Conservation (phyloP, 2,329 filamentous ascomycete species). For the Bipolaris victoriae region DNA sequence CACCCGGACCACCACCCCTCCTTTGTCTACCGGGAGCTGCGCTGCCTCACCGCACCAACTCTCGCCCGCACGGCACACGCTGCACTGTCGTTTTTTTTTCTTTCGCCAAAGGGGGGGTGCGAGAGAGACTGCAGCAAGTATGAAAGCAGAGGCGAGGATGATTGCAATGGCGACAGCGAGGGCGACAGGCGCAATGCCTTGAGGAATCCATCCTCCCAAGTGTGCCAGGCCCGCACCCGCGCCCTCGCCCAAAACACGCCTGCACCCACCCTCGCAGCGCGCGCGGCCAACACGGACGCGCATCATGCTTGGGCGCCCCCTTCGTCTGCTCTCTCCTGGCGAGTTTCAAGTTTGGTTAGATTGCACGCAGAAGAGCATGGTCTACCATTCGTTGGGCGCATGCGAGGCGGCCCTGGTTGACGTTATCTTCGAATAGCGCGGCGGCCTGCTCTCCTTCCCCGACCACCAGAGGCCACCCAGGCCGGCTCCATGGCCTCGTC, state of each 20-base stretch:
- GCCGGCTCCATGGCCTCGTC: constrained; percentile 14
- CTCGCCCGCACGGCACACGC: constrained; percentile 8
- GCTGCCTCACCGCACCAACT: constrained; percentile 22
- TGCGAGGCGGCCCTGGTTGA: constrained; percentile 26
- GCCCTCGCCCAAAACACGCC: not conserved
- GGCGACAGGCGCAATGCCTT: not conserved
- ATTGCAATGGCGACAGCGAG: not conserved
- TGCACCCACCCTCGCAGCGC: constrained; percentile 1
- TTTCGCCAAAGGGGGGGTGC: too few species aligned
- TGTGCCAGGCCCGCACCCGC: not conserved
- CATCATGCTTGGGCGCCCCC: constrained; percentile 15
- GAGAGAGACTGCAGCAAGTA: too few species aligned
- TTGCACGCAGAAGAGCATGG: constrained; percentile 35
- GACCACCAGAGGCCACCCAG: constrained; percentile 14
- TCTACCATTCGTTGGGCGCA: constrained; percentile 34
- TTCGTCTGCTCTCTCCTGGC: constrained; percentile 25
- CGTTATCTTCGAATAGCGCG: constrained; percentile 31
- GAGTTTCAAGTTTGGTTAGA: constrained; percentile 44
- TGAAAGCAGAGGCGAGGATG: not conserved
- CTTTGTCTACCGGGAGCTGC: constrained; percentile 20
- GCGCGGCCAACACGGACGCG: constrained; percentile 12
- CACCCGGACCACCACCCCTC: constrained; percentile 22
- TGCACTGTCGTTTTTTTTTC: not conserved
- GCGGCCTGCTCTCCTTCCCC: constrained; percentile 29
- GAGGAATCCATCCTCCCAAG: too few species aligned